Conservation (phyloP, 768 basidiomycete genomes). For the Crucibulum laeve region DNA sequence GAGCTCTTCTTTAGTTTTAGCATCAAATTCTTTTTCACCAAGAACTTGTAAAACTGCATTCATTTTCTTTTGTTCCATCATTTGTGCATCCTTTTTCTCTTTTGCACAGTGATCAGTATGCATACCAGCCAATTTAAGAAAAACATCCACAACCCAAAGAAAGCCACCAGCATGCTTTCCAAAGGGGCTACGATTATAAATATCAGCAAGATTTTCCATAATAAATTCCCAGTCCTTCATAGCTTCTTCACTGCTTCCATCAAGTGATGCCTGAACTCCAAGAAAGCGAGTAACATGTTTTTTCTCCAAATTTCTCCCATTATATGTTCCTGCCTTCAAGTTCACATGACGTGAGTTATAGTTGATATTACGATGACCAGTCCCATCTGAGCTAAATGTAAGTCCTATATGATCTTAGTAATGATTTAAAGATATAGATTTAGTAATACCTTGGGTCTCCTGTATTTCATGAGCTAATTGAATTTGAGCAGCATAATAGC, state of each 20-base stretch:
- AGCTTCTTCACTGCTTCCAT: slow-evolving; percentile 16
- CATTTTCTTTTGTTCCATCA: slow-evolving; percentile 13
- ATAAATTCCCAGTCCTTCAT: slow-evolving; percentile 14
- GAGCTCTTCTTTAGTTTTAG: slow-evolving; percentile 9
- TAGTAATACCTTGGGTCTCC: too few relatives aligned
- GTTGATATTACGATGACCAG: background rate
- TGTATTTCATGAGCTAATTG: slow-evolving; percentile 11
- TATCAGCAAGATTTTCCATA: slow-evolving; percentile 9
- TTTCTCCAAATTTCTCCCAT: too few relatives aligned
- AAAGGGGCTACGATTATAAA: slow-evolving; percentile 17
- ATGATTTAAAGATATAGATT: too few relatives aligned
- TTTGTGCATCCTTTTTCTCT: slow-evolving; percentile 21
- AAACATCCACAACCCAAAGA: slow-evolving; percentile 9
- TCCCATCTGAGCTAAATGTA: too few relatives aligned
- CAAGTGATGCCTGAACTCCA: slow-evolving; percentile 3
- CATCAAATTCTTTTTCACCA: slow-evolving; percentile 15
- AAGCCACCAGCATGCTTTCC: slow-evolving; percentile 11
- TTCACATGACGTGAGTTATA: background rate
- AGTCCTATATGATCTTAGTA: too few relatives aligned
- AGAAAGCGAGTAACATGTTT: too few relatives aligned
- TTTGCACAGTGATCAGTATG: slow-evolving; percentile 18
- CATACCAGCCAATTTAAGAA: slow-evolving; percentile 15
- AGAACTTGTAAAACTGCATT: slow-evolving; percentile 15
- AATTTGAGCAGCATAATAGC: slow-evolving; percentile 12
- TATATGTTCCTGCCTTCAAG: background rate